Evolutionary conservation across 148 eudicot genomes (phyloP).

Genomic region (Pharnaceum exiguum): DNA sequence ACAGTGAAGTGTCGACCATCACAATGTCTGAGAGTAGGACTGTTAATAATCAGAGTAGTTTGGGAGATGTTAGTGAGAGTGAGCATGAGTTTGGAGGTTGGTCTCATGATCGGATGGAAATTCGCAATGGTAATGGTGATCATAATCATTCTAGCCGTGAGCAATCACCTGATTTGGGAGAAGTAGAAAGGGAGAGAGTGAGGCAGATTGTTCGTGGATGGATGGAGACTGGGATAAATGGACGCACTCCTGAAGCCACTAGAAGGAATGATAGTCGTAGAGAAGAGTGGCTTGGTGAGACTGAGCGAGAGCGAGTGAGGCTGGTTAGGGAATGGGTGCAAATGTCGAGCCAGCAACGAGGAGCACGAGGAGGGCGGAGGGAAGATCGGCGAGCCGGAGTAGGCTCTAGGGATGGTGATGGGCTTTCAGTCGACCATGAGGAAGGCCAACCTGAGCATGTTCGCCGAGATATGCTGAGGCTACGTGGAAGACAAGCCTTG

Average conservation of each 20-base stretch:
- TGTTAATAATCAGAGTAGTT: constrained; percentile 52
- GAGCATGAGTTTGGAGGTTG: constrained; percentile 69
- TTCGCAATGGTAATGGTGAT: constrained; percentile 33
- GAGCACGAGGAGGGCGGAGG: constrained; percentile 53
- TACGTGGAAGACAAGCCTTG: constrained; percentile 93
- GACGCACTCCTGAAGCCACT: constrained; percentile 52
- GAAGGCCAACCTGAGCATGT: constrained; percentile 76
- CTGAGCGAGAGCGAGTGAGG: constrained; percentile 95
- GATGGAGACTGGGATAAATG: constrained; percentile 78
- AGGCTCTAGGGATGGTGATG: constrained; percentile 34
- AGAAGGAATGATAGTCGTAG: constrained; percentile 54
- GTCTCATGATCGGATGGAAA: constrained; percentile 59
- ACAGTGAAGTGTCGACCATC: constrained; percentile 53
- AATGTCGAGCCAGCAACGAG: constrained; percentile 90
- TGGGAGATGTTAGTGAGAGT: constrained; percentile 63
- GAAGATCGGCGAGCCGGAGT: constrained; percentile 44
- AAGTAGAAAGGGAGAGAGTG: constrained; percentile 95
- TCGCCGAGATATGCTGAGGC: constrained; percentile 75
- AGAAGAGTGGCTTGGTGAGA: constrained; percentile 96
- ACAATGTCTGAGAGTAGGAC: constrained; percentile 45
- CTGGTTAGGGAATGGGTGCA: constrained; percentile 97
- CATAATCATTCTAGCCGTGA: constrained; percentile 66
- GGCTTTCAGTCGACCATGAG: constrained; percentile 37
- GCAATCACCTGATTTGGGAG: constrained; percentile 92
- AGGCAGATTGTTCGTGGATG: constrained; percentile 92